Percentiles rank a stretch among this genome's conserved stretches.
Conservation (phyloP, 176 grass and related monocot species). For the Lolium rigidum region DNA sequence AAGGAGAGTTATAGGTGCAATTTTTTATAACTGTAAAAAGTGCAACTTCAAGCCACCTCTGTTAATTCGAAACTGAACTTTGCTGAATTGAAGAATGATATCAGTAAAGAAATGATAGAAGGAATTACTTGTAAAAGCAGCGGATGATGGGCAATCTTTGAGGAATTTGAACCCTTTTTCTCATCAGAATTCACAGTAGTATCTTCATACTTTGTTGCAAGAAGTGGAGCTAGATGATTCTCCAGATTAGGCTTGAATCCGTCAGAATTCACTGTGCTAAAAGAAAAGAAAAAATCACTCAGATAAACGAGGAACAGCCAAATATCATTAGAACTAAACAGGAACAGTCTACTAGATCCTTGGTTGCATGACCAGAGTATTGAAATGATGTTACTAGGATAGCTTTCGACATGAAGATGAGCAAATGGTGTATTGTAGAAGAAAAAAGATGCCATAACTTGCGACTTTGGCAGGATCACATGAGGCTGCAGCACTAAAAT, state of each 20-base stretch:
- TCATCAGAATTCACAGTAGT: conserved; percentile 58
- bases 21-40: not conserved
- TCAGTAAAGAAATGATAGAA: not conserved
- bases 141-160: conserved; percentile 70
- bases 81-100: not conserved
- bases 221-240: conserved; percentile 82
- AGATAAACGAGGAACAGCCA: conserved; percentile 27
- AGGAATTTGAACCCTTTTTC: conserved; percentile 57
- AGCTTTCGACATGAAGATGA: not conserved
- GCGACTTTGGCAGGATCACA: conserved; percentile 4
- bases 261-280: conserved; percentile 97
- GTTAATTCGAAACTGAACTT: conserved; percentile 10
- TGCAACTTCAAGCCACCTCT: not conserved
- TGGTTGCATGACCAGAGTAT: not conserved
- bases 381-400: not conserved
- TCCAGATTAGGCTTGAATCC: conserved; percentile 97
- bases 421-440: not conserved
- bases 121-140: conserved; percentile 79
- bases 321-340: not conserved
- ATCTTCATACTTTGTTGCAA: conserved; percentile 88
- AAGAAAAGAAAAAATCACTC: conserved; percentile 46
- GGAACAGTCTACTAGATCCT: not conserved
- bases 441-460: not conserved
- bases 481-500: not conserved
- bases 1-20: not conserved